Evolutionary conservation across 2,329 filamentous ascomycete genomes (phyloP), one percentile per base, ranked within the genome.

Genomic region (Seiridium cupressi): DNA sequence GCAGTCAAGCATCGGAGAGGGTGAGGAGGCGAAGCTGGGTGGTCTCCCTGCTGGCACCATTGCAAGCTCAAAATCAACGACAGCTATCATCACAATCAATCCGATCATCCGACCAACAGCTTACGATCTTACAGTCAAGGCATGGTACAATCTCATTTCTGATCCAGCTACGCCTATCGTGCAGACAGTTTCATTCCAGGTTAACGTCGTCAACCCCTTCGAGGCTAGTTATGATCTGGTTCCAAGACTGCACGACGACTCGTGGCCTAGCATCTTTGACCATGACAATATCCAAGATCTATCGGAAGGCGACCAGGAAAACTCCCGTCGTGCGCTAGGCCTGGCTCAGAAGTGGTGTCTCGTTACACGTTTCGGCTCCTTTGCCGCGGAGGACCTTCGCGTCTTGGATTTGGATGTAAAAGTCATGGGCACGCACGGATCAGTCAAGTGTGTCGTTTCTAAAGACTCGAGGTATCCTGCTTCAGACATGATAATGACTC

Each of bases 201-300:
- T 98, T 4, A 84, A 87, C 44, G 84, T 97, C 59, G 86, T 92
- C 58, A 89, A 87, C 55, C 92, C 94, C 0, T 98, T 99, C 68
- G 93, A 97, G 75, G 91, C 93, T 13, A 95, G 91, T 69, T 97
- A 96, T 73, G 92, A 96, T 63, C 86, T 98, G 63, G 82, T 89
- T 10, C 93, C 95, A 9, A 85, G 90, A 8, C 80, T 97, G 3
- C 90, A 97, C 72, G 74, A 83, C 0, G 88, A 90, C 54, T 81
- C 86, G 2, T 99, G 95, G 94, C 93, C 95, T 1, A 93, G 89
- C 71, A 88, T 96, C 67, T 99, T 98, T 73, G 82, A 87, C 57
- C 78, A 84, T 18, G 82, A 87, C 31, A 77, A 77, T 11, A 68
- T 85, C 3, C 72, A 74, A 31, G 72, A 75, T 6, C 62, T 65